These are phyloP conservation scores for Grigorovia yakushimaensis DNA, from an alignment of 805 yeast genomes.

Conservation along the genomic window DNA sequence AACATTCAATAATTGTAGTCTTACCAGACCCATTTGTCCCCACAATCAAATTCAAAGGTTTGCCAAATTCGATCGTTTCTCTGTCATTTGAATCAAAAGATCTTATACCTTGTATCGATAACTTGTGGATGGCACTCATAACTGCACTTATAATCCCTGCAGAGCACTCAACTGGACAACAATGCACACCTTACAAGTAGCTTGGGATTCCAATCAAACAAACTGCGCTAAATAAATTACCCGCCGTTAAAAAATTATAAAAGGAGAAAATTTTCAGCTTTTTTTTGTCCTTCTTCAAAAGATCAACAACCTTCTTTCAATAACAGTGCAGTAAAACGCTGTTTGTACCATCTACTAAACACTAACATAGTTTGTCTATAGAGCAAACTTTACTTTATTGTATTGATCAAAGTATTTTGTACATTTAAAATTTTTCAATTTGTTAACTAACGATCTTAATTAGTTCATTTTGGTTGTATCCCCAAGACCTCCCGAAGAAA, in stretches of 20 bases:
- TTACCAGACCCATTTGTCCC: conserved; percentile 97
- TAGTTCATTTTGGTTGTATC: neutral
- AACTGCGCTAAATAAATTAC: neutral
- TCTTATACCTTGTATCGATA: conserved; percentile 78
- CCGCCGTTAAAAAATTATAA: neutral
- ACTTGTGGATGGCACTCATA: conserved; percentile 42
- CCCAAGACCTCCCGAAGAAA: neutral
- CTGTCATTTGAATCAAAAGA: conserved; percentile 80
- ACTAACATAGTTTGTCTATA: neutral
- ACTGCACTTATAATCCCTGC: neutral
- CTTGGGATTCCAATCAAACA: no score
- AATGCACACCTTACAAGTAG: no score
- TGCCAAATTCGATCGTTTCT: conserved; percentile 81
- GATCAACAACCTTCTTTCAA: neutral
- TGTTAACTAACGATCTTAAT: neutral
- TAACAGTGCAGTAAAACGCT: neutral
- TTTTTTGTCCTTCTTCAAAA: neutral
- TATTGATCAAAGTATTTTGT: neutral
- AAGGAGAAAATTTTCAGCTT: neutral
- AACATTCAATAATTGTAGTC: conserved; percentile 90
- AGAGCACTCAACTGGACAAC: no score
- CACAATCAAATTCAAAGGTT: conserved; percentile 85
- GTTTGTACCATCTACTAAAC: neutral
- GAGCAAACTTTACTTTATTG: neutral
- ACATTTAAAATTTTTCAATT: neutral